Evolutionary conservation across 1,284 basidiomycete genomes (phyloP), one percentile per base, ranked within the genome.

Genomic region (Pterula multifida): DNA sequence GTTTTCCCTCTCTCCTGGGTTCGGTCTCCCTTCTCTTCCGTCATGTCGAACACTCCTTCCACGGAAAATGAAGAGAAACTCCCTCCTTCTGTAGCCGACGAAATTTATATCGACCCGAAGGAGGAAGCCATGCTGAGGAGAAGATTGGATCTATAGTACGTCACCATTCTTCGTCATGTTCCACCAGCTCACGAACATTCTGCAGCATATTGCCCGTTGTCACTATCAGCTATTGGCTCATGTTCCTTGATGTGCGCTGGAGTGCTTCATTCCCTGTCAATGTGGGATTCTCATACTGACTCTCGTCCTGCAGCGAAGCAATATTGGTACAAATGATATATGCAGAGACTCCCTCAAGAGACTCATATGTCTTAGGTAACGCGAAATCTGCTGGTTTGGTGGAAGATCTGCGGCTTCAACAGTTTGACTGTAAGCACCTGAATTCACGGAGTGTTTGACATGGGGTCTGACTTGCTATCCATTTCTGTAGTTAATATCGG

Each of bases 241-340:
- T 47, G 22, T 47, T 47, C 24, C 19, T 47, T 11, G 45, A 47
- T 19, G 45, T 47, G 22, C 19, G 45, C n/a, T n/a, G n/a, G n/a
- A 13, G 21, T 23, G 22, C 22, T 19, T 25, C 45, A 3, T 26
- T 19, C 15, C 11, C 19, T 13, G 4, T 13, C 24, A 6, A 9
- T 13, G 9, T 9, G 23, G 12, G 45, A 24, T 24, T 47, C 12
- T 17, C 45, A 13, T 9, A 17, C 13, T 42, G 17, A 42, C 21
- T 22, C 13, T 42, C n/a, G 39, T 42, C 21, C n/a, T n/a, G 9
- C 17, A 42, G 39, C 39, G 39, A 22, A 19, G 39, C 9, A 42
- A 42, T 17, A 42, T 42, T 9, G 39, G 39, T 42, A 22, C 4
- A n/a, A n/a, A n/a, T n/a, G n/a, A n/a, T n/a, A n/a, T n/a, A n/a